These are phyloP conservation scores for Pseudozyma hubeiensis DNA, from an alignment of 1,284 basidiomycete species.

Conservation along the genomic window DNA sequence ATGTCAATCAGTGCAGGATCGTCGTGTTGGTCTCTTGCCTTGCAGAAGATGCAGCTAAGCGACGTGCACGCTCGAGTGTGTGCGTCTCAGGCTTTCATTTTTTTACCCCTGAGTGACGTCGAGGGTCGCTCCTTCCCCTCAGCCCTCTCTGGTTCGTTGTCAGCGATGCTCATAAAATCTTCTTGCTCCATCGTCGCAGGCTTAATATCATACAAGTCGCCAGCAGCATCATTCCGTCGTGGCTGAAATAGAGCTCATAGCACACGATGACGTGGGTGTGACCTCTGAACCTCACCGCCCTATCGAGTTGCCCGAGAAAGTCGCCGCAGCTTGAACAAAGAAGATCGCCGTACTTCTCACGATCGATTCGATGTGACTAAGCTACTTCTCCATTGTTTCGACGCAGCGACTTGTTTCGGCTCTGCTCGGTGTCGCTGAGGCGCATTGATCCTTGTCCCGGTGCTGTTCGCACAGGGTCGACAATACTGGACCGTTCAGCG, in stretches of 20 bases:
- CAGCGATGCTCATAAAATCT: neutral
- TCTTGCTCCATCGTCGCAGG: neutral
- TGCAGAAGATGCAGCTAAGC: neutral
- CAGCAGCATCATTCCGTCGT: neutral
- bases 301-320: slow-evolving; percentile 1
- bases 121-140: neutral
- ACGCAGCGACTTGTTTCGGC: neutral
- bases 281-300: neutral
- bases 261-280: slow-evolving; percentile 23
- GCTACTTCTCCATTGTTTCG: no score
- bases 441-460: no score
- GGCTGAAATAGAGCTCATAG: slow-evolving; percentile 18
- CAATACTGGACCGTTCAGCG: no score
- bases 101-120: slow-evolving; percentile 36
- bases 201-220: neutral
- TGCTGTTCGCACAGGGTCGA: no score
- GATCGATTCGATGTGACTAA: no score
- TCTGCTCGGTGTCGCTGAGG: neutral
- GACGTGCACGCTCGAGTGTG: neutral
- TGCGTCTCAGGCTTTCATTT: slow-evolving; percentile 10
- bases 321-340: neutral
- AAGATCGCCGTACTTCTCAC: no score
- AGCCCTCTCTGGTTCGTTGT: neutral
- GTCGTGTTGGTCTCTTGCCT: slow-evolving; percentile 11
- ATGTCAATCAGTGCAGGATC: slow-evolving; percentile 10